Percentiles rank a stretch among this genome's conserved stretches.
These are phyloP conservation scores for Pneumocystis murina DNA, from an alignment of 1,139 yeast genomes.

Conservation along the genomic window DNA sequence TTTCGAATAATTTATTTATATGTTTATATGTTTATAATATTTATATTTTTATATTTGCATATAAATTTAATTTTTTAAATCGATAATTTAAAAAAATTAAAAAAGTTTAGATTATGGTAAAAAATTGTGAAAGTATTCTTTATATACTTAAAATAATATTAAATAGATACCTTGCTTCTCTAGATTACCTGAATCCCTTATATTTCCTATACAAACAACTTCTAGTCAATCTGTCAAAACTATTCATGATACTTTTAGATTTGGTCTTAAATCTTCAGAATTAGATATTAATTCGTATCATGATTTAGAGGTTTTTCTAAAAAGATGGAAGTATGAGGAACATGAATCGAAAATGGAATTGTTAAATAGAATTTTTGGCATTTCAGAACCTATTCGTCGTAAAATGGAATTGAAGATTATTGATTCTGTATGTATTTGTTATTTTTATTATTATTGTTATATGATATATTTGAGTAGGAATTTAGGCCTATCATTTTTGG, in stretches of 20 bases:
- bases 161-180: neutral
- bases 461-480: constrained; percentile 3
- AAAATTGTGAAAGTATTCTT: neutral
- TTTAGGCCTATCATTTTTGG: constrained; percentile 9
- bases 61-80: neutral
- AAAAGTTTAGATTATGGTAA: neutral
- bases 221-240: neutral
- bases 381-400: constrained; percentile 85
- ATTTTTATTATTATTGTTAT: neutral
- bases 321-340: constrained; percentile 70
- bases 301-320: constrained; percentile 64
- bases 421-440: neutral
- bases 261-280: constrained; percentile 5
- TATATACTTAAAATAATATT: neutral
- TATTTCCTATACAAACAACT: neutral
- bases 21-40: neutral
- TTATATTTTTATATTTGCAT: neutral
- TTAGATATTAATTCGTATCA: constrained; percentile 27
- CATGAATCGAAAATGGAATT: constrained; percentile 56
- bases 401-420: constrained; percentile 54
- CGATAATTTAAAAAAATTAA: neutral
- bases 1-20: neutral
- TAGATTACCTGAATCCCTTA: neutral
- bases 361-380: constrained; percentile 72
- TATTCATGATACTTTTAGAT: constrained; percentile 11